Conservation (phyloP, 176 grass and related monocot genomes). For the Hordeum marinum region DNA sequence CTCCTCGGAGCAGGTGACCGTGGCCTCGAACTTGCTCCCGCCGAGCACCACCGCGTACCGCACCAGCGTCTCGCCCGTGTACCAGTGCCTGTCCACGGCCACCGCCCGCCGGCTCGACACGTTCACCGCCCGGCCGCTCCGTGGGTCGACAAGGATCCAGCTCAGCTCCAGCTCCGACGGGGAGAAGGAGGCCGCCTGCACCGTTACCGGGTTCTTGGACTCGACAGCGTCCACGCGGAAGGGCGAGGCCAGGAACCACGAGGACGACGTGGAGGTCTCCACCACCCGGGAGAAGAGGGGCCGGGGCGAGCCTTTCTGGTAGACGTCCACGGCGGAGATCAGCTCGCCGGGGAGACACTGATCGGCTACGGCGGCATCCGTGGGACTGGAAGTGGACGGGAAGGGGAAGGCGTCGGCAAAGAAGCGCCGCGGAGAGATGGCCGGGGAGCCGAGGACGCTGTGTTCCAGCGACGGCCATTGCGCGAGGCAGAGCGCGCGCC, state of each 20-base stretch:
- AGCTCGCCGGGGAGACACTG: constrained; percentile 9
- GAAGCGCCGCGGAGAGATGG: constrained; percentile 30
- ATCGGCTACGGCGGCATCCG: background rate
- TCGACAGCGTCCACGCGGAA: constrained; percentile 56
- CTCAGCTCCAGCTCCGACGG: background rate
- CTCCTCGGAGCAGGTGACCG: background rate
- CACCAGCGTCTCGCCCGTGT: constrained; percentile 1
- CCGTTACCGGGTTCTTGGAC: background rate
- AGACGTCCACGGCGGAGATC: constrained; percentile 51
- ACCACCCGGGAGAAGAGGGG: constrained; percentile 33
- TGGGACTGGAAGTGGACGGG: background rate
- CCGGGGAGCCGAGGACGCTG: background rate
- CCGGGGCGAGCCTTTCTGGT: constrained; percentile 10
- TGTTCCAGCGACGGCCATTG: constrained; percentile 36
- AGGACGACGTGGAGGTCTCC: constrained; percentile 26
- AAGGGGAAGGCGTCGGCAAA: constrained; percentile 57
- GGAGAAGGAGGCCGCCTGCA: background rate
- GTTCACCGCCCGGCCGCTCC: constrained; percentile 3
- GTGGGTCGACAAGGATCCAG: background rate
- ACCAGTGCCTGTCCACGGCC: constrained; percentile 17
- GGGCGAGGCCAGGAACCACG: constrained; percentile 53
- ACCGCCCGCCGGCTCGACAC: background rate
- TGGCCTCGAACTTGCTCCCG: constrained; percentile 7
- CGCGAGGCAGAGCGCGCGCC: constrained; percentile 57
- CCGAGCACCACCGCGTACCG: constrained; percentile 10